Evolutionary conservation across 768 basidiomycete genomes (phyloP).

Genomic region (Mycena floridula): DNA sequence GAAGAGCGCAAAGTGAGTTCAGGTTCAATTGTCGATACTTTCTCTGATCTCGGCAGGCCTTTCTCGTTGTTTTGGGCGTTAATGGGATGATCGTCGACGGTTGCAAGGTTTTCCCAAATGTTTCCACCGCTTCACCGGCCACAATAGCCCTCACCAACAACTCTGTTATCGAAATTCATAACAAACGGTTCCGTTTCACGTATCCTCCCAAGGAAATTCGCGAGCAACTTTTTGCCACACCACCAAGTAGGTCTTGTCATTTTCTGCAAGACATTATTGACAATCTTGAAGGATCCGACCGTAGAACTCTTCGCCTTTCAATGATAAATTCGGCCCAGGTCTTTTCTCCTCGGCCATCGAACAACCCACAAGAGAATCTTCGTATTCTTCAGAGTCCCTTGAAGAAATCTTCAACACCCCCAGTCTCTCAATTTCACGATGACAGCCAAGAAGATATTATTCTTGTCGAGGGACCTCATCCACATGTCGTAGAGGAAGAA

Average conservation of each 20-base stretch:
- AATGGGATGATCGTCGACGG: slow-evolving; percentile 58
- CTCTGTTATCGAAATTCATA: slow-evolving; percentile 61
- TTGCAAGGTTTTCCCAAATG: slow-evolving; percentile 49
- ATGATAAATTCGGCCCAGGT: slow-evolving; percentile 75
- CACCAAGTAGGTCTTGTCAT: slow-evolving; percentile 30
- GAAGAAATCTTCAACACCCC: slow-evolving; percentile 13
- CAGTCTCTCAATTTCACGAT: slow-evolving; percentile 12
- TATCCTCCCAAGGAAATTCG: slow-evolving; percentile 74
- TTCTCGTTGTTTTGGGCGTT: slow-evolving; percentile 54
- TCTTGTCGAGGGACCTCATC: slow-evolving; percentile 60
- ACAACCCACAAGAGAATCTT: slow-evolving; percentile 57
- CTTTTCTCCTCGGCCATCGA: slow-evolving; percentile 58
- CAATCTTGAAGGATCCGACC: slow-evolving; percentile 20
- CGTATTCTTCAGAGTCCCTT: slow-evolving; percentile 56
- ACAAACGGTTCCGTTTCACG: slow-evolving; percentile 64
- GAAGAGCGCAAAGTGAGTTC: slow-evolving; percentile 51
- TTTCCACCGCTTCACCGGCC: slow-evolving; percentile 25
- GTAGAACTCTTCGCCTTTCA: slow-evolving; percentile 56
- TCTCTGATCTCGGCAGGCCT: slow-evolving; percentile 39
- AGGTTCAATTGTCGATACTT: neutral
- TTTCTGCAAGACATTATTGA: slow-evolving; percentile 1
- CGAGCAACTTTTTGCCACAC: slow-evolving; percentile 42
- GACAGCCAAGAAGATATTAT: slow-evolving; percentile 43
- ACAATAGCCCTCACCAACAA: slow-evolving; percentile 63
- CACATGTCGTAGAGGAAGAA: slow-evolving; percentile 65